Conservation (phyloP, 1,284 basidiomycete species). For the Irpex lacteus region DNA sequence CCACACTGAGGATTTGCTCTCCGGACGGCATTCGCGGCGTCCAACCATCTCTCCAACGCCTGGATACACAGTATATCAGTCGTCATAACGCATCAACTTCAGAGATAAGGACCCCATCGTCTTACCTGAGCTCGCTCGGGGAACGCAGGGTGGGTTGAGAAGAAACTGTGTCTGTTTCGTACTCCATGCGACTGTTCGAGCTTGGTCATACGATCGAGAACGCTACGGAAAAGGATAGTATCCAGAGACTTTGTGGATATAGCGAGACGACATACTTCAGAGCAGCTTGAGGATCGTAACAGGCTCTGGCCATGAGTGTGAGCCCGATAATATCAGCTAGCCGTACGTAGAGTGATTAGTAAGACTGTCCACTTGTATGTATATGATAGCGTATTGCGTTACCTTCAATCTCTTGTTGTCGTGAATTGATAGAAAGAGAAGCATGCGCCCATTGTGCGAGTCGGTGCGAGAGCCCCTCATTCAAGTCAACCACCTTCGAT, state of each 20-base stretch:
- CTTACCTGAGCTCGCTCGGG: constrained; percentile 67
- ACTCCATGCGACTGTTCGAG: constrained; percentile 25
- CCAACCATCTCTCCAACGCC: too few relatives aligned
- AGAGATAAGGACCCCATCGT: too few relatives aligned
- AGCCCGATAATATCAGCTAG: constrained; percentile 78
- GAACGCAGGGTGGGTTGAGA: constrained; percentile 77
- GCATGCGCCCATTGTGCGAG: constrained; percentile 25
- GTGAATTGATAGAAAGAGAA: constrained; percentile 82
- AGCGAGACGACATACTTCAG: constrained; percentile 50
- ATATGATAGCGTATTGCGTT: not conserved
- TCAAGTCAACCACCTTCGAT: constrained; percentile 50
- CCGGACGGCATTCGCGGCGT: too few relatives aligned
- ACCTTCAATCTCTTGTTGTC: constrained; percentile 83
- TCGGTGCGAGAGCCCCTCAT: constrained; percentile 48
- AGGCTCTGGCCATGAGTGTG: constrained; percentile 71
- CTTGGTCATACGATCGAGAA: constrained; percentile 31
- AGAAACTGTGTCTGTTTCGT: constrained; percentile 41
- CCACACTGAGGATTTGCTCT: too few relatives aligned
- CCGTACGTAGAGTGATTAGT: not conserved
- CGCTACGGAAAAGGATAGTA: constrained; percentile 17
- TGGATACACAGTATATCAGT: too few relatives aligned
- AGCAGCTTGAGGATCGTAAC: constrained; percentile 77
- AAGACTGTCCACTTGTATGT: not conserved
- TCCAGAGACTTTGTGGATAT: constrained; percentile 58
- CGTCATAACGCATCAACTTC: too few relatives aligned